These are phyloP conservation scores for Dioscorea cayenensis DNA, from an alignment of 116 monocot species.

Conservation along the genomic window DNA sequence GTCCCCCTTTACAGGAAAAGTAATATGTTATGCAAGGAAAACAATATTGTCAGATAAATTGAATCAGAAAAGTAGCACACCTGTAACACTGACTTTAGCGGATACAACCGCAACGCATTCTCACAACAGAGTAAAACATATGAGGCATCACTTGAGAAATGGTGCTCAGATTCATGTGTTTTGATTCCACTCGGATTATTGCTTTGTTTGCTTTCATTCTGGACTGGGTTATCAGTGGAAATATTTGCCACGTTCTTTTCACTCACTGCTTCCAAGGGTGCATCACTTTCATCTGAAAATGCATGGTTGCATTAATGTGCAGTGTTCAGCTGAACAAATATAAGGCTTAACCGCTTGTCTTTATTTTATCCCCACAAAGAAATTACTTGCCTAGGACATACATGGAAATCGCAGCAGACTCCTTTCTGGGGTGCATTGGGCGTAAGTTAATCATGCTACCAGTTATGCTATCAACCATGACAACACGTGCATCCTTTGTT, in stretches of 20 bases:
- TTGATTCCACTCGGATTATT: slow-evolving; percentile 15
- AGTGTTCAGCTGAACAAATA: neutral
- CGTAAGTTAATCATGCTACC: slow-evolving; percentile 42
- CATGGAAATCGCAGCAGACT: slow-evolving; percentile 70
- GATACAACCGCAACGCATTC: slow-evolving; percentile 49
- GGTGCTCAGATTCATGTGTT: slow-evolving; percentile 17
- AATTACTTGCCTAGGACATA: slow-evolving; percentile 88
- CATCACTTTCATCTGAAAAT: slow-evolving; percentile 25
- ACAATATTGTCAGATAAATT: slow-evolving; percentile 3
- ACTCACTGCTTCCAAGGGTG: slow-evolving; percentile 4
- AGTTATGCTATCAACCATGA: slow-evolving; percentile 42
- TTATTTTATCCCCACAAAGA: slow-evolving; percentile 3
- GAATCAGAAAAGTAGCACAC: slow-evolving; percentile 18
- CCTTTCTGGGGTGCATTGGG: slow-evolving; percentile 37
- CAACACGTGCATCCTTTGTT: slow-evolving; percentile 56
- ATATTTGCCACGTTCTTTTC: slow-evolving; percentile 10
- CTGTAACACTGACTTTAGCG: slow-evolving; percentile 60
- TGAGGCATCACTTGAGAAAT: slow-evolving; percentile 19
- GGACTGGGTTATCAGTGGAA: slow-evolving; percentile 16
- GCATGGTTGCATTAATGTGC: neutral
- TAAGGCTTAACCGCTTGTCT: neutral
- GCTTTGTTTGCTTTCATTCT: slow-evolving; percentile 16
- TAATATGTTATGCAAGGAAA: slow-evolving; percentile 1
- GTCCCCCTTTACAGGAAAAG: slow-evolving; percentile 34
- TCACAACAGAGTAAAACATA: slow-evolving; percentile 71